Evolutionary conservation across 73 alveolate genomes (phyloP).

Genomic region (Symbiodinium natans): DNA sequence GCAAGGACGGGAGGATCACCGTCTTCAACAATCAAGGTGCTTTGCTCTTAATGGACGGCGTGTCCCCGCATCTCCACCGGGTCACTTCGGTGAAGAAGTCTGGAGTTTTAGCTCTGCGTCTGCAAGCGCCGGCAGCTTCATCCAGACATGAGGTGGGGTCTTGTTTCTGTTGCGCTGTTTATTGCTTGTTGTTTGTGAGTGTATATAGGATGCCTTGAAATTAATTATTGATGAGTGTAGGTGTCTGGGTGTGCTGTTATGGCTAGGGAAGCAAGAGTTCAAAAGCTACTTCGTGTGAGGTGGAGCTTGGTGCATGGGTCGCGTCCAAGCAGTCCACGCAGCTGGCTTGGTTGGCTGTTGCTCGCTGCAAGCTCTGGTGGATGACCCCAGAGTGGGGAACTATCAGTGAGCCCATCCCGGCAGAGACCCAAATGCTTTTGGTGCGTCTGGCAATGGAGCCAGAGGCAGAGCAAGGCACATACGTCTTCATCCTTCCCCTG

Average conservation of each 20-base stretch:
- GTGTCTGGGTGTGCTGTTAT: no score
- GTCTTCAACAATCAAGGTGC: conserved; percentile 38
- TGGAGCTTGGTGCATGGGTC: conserved; percentile 6
- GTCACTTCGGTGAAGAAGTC: not conserved
- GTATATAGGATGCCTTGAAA: no score
- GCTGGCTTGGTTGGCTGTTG: conserved; percentile 30
- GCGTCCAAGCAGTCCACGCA: not conserved
- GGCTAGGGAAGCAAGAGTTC: no score
- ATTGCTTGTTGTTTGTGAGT: no score
- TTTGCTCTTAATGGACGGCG: conserved; percentile 1
- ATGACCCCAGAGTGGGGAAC: conserved; percentile 50
- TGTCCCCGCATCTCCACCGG: not conserved
- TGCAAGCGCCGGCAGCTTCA: not conserved
- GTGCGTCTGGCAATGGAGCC: conserved; percentile 20
- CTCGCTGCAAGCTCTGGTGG: conserved; percentile 61
- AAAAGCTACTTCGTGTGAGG: not conserved
- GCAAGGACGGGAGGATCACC: conserved; percentile 28
- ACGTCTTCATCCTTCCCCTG: conserved; percentile 33
- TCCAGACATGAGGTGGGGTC: conserved; percentile 2
- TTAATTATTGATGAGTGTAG: no score
- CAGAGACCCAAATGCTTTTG: conserved; percentile 45
- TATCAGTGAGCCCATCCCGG: not conserved
- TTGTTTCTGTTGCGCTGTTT: not conserved
- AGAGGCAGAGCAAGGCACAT: conserved; percentile 13
- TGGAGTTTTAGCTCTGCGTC: not conserved